These are phyloP conservation scores for Tricharina praecox DNA, from an alignment of 495 filamentous ascomycete genomes.

Conservation along the genomic window DNA sequence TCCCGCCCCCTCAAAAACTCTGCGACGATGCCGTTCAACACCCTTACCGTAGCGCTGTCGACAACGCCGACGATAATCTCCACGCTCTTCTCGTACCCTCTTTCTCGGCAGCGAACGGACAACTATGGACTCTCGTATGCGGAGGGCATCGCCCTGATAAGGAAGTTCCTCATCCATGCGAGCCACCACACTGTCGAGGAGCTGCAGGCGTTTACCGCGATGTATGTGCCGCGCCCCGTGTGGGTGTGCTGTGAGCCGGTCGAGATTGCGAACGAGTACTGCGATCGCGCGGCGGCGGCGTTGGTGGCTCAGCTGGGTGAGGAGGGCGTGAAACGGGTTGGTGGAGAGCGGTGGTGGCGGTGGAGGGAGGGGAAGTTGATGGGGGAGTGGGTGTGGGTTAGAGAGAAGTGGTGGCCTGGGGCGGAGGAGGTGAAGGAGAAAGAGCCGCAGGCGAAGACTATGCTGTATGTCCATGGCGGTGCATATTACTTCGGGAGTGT, in stretches of 20 bases:
- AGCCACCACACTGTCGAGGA: slow-evolving; percentile 85
- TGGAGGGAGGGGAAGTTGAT: slow-evolving; percentile 43
- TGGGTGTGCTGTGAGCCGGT: slow-evolving; percentile 72
- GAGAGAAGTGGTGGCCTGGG: slow-evolving; percentile 24
- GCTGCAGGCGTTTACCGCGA: slow-evolving; percentile 69
- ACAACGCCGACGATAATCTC: slow-evolving; percentile 49
- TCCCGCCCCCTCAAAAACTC: neutral
- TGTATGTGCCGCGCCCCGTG: slow-evolving; percentile 75
- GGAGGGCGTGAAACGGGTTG: slow-evolving; percentile 63
- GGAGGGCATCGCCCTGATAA: slow-evolving; percentile 76
- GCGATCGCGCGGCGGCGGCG: slow-evolving; percentile 43
- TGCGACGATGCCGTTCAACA: slow-evolving; percentile 34
- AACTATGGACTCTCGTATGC: slow-evolving; percentile 55
- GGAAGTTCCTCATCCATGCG: slow-evolving; percentile 63
- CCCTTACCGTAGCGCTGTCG: slow-evolving; percentile 41
- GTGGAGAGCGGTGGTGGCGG: slow-evolving; percentile 78
- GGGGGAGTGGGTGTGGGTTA: slow-evolving; percentile 96
- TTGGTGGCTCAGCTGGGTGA: slow-evolving; percentile 56
- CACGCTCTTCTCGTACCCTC: slow-evolving; percentile 47
- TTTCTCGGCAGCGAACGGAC: slow-evolving; percentile 9
- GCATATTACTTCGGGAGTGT: slow-evolving; percentile 80
- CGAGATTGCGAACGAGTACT: slow-evolving; percentile 43
- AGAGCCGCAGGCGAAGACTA: slow-evolving; percentile 32
- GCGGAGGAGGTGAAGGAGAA: neutral
- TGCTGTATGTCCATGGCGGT: slow-evolving; percentile 84